A percentile compares a stretch with the other conserved stretches of the same genome.
phyloP scores from a whole-genome alignment of 1,139 yeast genomes.

The Blastobotrys raffinosifermentans region DNA sequence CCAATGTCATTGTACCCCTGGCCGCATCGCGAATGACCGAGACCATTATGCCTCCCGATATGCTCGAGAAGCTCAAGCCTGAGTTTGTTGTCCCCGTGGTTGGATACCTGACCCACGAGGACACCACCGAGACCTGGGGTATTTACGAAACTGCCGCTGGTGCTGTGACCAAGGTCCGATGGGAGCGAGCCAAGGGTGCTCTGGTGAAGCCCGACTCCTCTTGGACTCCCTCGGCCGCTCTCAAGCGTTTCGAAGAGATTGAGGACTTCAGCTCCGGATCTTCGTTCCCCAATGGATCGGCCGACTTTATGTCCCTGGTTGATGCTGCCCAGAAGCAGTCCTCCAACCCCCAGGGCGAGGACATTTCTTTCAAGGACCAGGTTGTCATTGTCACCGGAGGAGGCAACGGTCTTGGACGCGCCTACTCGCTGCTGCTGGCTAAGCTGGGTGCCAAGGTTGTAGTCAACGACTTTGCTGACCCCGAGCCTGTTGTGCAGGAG shows the following conservation, averaged over 20 bases:
- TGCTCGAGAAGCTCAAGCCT: slow-evolving; percentile 75
- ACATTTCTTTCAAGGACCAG: slow-evolving; percentile 63
- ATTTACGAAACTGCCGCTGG: slow-evolving; percentile 95
- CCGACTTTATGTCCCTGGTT: slow-evolving; percentile 34
- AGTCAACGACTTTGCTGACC: slow-evolving; percentile 77
- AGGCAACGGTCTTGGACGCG: slow-evolving; percentile 91
- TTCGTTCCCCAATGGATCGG: slow-evolving; percentile 52
- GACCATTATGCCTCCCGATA: slow-evolving; percentile 75
- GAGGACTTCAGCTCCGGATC: slow-evolving; percentile 57
- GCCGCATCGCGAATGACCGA: slow-evolving; percentile 98
- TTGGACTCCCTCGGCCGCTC: slow-evolving; percentile 82
- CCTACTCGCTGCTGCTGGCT: slow-evolving; percentile 81
- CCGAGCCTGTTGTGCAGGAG: slow-evolving; percentile 69
- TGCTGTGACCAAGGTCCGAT: slow-evolving; percentile 81
- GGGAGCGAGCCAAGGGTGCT: slow-evolving; percentile 91
- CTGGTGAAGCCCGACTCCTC: slow-evolving; percentile 71
- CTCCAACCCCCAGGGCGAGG: slow-evolving; percentile 53
- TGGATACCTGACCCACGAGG: slow-evolving; percentile 65
- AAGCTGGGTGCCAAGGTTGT: slow-evolving; percentile 94
- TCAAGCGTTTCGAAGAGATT: slow-evolving; percentile 61
- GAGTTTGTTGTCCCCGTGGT: slow-evolving; percentile 90
- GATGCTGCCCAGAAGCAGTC: slow-evolving; percentile 26
- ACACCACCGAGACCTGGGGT: slow-evolving; percentile 56
- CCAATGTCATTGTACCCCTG: slow-evolving; percentile 87
- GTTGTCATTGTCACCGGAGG: slow-evolving; percentile 95